phyloP scores from a whole-genome alignment of 169 alveolate species.

The Sarcocystis neurona region DNA sequence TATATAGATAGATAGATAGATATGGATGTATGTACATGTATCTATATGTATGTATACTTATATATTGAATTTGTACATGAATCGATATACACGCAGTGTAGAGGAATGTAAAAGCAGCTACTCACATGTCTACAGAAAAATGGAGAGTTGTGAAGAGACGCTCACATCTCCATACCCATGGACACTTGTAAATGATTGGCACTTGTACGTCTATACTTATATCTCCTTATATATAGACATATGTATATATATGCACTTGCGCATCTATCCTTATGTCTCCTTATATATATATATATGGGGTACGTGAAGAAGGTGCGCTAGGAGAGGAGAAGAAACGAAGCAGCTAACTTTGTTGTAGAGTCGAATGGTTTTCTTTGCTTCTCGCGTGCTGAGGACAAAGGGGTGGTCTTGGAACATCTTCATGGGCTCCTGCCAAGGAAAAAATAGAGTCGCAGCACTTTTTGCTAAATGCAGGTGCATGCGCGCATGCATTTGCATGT shows the following conservation, averaged over 20 bases:
- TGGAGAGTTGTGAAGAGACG: too few relatives aligned
- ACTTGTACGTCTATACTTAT: neutral
- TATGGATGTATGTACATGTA: too few relatives aligned
- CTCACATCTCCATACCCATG: too few relatives aligned
- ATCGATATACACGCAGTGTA: too few relatives aligned
- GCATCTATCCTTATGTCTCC: too few relatives aligned
- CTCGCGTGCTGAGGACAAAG: constrained; percentile 74
- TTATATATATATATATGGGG: too few relatives aligned
- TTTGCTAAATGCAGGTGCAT: neutral
- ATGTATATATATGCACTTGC: neutral
- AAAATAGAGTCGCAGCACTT: neutral
- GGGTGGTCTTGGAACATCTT: constrained; percentile 84
- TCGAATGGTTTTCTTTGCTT: constrained; percentile 80
- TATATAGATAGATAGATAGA: too few relatives aligned
- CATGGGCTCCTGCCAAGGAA: constrained; percentile 82
- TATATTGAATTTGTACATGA: too few relatives aligned
- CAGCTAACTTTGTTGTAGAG: constrained; percentile 83
- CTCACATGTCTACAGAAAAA: too few relatives aligned
- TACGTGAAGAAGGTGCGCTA: too few relatives aligned
- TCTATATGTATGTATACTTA: too few relatives aligned
- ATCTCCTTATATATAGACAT: neutral
- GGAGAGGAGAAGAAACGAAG: neutral
- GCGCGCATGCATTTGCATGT: neutral
- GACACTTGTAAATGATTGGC: neutral
- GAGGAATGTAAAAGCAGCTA: too few relatives aligned